Base-by-base conservation (phyloP, 441 rosid genomes). In the Corymbia calophylla region DNA sequence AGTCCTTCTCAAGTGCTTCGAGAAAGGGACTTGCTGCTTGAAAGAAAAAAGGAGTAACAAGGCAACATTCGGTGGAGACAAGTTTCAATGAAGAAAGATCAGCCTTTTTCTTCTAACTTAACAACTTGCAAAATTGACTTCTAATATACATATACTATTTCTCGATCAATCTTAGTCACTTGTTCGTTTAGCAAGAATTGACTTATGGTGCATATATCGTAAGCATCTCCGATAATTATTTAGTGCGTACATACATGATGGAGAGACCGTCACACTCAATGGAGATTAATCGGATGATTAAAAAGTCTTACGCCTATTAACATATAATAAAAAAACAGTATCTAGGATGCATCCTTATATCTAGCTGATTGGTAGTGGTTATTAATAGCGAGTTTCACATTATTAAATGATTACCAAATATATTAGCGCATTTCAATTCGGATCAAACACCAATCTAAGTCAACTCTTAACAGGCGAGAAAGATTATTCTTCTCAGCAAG, bases 211-310 rank as follows among this genome's bases (percentile, higher is more conserved):
- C 80, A 68, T 9, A 68, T 18, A 3, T 18, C 3, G 13, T 68
- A 73, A 73, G 81, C 48, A 5, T 35, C 25, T 70, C 5, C 0
- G 4, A 44, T 35, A 73, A 35, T 21, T 73, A 73, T 15, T 35
- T 35, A 0, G 8, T 35, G 0, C 10, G 7, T 39, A 4, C 1
- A 1, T 6, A 6, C 1, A 0, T 5, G 2, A 70, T 19, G 81
- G 48, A 35, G 48, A 19, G 48, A 35, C 16, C 2, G 1, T 73
- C 16, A 35, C 8, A 73, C 9, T 73, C 29, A 3, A 35, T 19
- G 1, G 27, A 2, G 9, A 73, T 73, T 73, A 35, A 16, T 19
- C 0, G 29, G 27, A 15, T 39, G 29, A 19, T 70, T 3, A 35
- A 70, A 68, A 70, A 35, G 4, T 4, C 0, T 0, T 8, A 19